These are phyloP conservation scores for Botrytis deweyae DNA, from an alignment of 2,329 filamentous ascomycete species.

Conservation along the genomic window DNA sequence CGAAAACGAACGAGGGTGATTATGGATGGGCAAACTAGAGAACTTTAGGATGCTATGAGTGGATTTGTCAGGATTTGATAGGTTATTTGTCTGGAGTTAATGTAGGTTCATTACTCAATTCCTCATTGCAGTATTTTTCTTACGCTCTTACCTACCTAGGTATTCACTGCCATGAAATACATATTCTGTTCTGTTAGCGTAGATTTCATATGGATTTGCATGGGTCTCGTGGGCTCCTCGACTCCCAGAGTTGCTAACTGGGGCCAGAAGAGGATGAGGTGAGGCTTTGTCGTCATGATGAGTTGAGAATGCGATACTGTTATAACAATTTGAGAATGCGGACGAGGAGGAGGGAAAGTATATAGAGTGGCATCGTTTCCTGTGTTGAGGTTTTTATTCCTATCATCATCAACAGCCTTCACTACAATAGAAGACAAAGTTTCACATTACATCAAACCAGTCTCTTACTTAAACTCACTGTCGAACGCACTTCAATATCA, in stretches of 20 bases:
- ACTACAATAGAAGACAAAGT: not conserved
- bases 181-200: not conserved
- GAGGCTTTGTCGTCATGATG: conserved; percentile 21
- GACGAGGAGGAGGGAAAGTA: not conserved
- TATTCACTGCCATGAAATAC: not conserved
- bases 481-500: not conserved
- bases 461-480: not conserved
- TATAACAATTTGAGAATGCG: not conserved
- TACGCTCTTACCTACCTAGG: not conserved
- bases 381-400: not conserved
- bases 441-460: not conserved
- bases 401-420: conserved; percentile 4
- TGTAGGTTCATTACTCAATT: not conserved
- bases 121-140: conserved; percentile 1
- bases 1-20: not conserved
- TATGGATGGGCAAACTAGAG: not conserved
- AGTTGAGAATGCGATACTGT: not conserved
- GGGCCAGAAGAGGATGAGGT: conserved; percentile 19
- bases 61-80: conserved; percentile 21
- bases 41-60: not conserved
- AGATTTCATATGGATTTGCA: not conserved
- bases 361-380: conserved; percentile 17
- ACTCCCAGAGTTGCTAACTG: not conserved
- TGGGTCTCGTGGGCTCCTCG: not conserved
- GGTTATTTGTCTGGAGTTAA: not conserved